Base-by-base conservation (phyloP, 441 rosid genomes). In the Aleurites moluccanus region DNA sequence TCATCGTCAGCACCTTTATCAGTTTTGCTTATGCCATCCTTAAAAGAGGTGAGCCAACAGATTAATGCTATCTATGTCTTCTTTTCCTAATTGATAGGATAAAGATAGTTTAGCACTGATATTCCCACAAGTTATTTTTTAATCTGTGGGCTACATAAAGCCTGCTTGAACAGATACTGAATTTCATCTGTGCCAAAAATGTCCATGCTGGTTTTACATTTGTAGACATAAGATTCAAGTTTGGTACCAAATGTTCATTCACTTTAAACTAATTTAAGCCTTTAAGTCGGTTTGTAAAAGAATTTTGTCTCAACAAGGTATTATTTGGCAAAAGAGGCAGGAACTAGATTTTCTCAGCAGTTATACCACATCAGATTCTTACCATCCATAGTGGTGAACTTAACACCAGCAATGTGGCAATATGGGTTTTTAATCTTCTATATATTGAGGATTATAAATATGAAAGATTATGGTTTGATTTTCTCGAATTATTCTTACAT, bases 21-120 rank as follows among this genome's bases (percentile, higher is more conserved):
- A 63, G 78, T 85, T 77, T 86, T 96, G 88, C 85, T 96, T 76
- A 83, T 96, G 44, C 97, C 97, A 70, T 91, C 97, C 61, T 67
- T 92, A 75, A 91, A 92, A 87, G 97, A 93, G 97, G 99, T 91
- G 77, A 59, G 84, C 70, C 63, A 42, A 47, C 66, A 23, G 56
- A 35, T 78, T 38, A 23, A 68, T 74, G 9, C 62, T 53, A 18
- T 27, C 40, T 44, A 6, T 59, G 44, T 52, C 44, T 70, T 38
- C n/a, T 20, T 62, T 68, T 61, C 33, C 18, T 42, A 20, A 71
- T 69, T 45, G 62, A 40, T 52, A n/a, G 5, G 18, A 59, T 59
- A 59, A 59, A 10, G 69, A 67, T 45, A 42, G 73, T 65, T 68
- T 75, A 18, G 53, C 68, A 30, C 44, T 63, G n/a, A 38, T 14